Evolutionary conservation across 768 basidiomycete species (phyloP), one percentile per base, ranked within the genome.

Genomic region (Tylopilus intermedius): DNA sequence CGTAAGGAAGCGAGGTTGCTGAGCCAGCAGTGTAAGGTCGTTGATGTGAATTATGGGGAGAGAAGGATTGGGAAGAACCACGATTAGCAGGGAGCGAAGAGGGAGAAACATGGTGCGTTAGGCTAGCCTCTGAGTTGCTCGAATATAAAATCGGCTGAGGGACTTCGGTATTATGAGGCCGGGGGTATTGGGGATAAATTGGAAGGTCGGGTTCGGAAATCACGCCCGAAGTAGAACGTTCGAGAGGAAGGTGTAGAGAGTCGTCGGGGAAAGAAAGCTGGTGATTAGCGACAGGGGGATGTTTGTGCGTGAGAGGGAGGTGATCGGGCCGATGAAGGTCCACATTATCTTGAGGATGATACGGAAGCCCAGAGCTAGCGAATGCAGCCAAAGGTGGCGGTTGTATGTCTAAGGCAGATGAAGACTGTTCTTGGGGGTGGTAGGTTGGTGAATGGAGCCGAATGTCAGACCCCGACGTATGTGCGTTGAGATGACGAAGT

Each of bases 401-500:
- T 9, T 74, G 76, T 33, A 75, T 62, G 50, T 76, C 72, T 67
- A 74, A 65, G 15, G 63, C 55, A n/a, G 68, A 45, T 29, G 70
- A 57, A 13, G 69, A 58, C 5, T 54, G 50, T 18, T 71, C 68
- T 22, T 69, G 58, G 27, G 63, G 37, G 40, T 61, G 67, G 53
- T 75, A 73, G 18, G 66, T 58, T 3, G 74, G 75, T 1, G 73
- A 68, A 44, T 69, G 71, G 33, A 76, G 61, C 38, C 55, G 60
- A 51, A 76, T 58, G 47, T 74, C 72, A 9, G 70, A 58, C 21
- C 68, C 67, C 21, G 66, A 58, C 2, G 61, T 56, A 40, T 62
- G 64, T 9, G 63, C 59, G 43, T 68, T 73, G 30, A 84, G 66
- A 46, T 72, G 77, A 54, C 74, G 75, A 26, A 85, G 68, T 45